Percentiles rank a stretch among this genome's conserved stretches.
phyloP scores from a whole-genome alignment of 495 filamentous ascomycete species.

The Neurospora pannonica region DNA sequence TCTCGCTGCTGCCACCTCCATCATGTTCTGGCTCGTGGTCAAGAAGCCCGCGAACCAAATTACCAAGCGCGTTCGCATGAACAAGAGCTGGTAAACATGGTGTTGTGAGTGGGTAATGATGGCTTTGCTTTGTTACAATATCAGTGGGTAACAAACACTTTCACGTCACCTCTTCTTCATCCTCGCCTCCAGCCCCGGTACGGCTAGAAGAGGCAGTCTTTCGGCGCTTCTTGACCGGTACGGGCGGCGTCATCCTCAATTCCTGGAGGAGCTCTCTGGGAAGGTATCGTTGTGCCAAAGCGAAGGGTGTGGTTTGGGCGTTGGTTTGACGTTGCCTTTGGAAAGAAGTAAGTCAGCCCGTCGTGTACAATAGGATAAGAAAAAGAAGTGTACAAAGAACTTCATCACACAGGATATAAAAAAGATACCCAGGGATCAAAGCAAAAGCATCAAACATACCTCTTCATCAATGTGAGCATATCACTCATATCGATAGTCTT shows the following conservation, averaged over 20 bases:
- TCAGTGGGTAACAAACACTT: neutral
- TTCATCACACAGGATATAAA: slow-evolving; percentile 2
- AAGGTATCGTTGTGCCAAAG: slow-evolving; percentile 70
- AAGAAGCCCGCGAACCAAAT: slow-evolving; percentile 71
- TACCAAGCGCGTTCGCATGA: slow-evolving; percentile 65
- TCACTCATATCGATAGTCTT: slow-evolving; percentile 82
- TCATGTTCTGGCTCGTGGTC: slow-evolving; percentile 94
- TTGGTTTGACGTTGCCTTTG: slow-evolving; percentile 69
- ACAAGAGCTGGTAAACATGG: slow-evolving; percentile 59
- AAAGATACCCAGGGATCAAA: slow-evolving; percentile 17
- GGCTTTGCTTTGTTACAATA: neutral
- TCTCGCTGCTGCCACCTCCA: slow-evolving; percentile 70
- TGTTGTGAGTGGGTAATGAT: neutral
- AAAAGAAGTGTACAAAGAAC: slow-evolving; percentile 10
- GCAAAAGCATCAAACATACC: slow-evolving; percentile 44
- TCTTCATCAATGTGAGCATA: slow-evolving; percentile 69
- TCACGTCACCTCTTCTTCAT: slow-evolving; percentile 21
- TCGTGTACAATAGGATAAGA: slow-evolving; percentile 22
- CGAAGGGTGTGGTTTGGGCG: slow-evolving; percentile 64
- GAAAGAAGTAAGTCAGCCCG: slow-evolving; percentile 8
- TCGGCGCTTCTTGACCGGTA: slow-evolving; percentile 12
- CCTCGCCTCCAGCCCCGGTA: slow-evolving; percentile 3
- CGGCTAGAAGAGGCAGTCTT: neutral
- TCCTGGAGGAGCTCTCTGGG: slow-evolving; percentile 76
- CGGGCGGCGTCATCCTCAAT: slow-evolving; percentile 60